phyloP scores from a whole-genome alignment of 2,329 filamentous ascomycete genomes.

The Pseudocercospora crystallina region DNA sequence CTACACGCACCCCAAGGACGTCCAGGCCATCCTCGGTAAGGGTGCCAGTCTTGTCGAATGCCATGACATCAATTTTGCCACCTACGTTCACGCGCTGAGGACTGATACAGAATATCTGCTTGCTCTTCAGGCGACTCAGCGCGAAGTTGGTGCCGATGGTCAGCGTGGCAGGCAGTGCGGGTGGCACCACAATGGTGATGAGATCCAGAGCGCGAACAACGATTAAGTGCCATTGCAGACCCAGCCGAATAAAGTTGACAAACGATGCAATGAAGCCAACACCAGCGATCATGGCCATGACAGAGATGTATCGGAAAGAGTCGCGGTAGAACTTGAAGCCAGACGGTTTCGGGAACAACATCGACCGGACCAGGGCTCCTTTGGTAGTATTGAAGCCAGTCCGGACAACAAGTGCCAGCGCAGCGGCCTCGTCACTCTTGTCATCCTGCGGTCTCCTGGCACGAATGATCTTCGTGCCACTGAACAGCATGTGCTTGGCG shows the following conservation, averaged over 20 bases:
- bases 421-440: slow-evolving; percentile 82
- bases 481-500: slow-evolving; percentile 88
- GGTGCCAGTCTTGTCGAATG: slow-evolving; percentile 99
- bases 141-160: slow-evolving; percentile 98
- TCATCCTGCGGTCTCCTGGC: slow-evolving; percentile 85
- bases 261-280: slow-evolving; percentile 89
- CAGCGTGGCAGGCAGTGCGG: slow-evolving; percentile 87
- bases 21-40: slow-evolving; percentile 95
- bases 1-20: slow-evolving; percentile 82
- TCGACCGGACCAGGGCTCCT: slow-evolving; percentile 89
- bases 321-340: slow-evolving; percentile 99
- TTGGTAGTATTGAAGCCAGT: slow-evolving; percentile 99
- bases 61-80: slow-evolving; percentile 92
- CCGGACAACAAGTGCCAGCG: slow-evolving; percentile 84
- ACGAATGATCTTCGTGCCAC: slow-evolving; percentile 91
- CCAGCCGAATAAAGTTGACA: slow-evolving; percentile 85
- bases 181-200: slow-evolving; percentile 96
- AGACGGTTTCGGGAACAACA: slow-evolving; percentile 97
- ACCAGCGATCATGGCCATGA: slow-evolving; percentile 85
- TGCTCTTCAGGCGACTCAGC: slow-evolving; percentile 77
- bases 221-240: slow-evolving; percentile 83
- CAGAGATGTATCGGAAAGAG: slow-evolving; percentile 95
- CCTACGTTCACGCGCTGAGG: slow-evolving; percentile 96
- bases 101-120: slow-evolving; percentile 95
- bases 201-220: slow-evolving; percentile 88